Percentiles rank a stretch among this genome's conserved stretches.
Evolutionary conservation across 2,329 filamentous ascomycete genomes (phyloP).

Genomic region (Phymatotrichopsis omnivora): DNA sequence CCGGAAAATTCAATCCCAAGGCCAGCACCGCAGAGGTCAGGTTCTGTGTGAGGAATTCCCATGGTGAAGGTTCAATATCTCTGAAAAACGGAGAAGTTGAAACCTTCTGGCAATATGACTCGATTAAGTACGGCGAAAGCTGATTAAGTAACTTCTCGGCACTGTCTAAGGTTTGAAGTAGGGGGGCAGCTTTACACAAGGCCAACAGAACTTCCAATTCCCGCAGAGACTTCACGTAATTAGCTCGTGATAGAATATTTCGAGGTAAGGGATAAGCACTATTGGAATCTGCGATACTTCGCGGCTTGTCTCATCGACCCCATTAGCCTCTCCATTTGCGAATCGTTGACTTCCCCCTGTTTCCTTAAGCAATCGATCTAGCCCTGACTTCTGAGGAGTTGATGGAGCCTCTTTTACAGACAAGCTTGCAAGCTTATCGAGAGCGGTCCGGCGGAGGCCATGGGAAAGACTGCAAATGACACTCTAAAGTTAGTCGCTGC

Average conservation of each 20-base stretch:
- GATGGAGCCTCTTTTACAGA: constrained; percentile 17
- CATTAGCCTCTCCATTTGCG: constrained; percentile 17
- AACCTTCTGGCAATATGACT: constrained; percentile 71
- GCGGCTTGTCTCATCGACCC: constrained; percentile 9
- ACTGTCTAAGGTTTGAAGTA: constrained; percentile 58
- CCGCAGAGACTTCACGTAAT: constrained; percentile 55
- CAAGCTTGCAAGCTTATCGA: constrained; percentile 19
- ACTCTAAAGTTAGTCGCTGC: too few relatives aligned
- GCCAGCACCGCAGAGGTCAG: constrained; percentile 73
- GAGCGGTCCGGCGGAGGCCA: constrained; percentile 22
- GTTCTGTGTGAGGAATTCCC: constrained; percentile 70
- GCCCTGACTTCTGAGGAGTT: constrained; percentile 9
- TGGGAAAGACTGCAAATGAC: constrained; percentile 13
- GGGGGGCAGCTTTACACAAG: constrained; percentile 78
- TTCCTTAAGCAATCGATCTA: constrained; percentile 19
- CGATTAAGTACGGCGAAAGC: constrained; percentile 72
- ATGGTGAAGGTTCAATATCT: constrained; percentile 75
- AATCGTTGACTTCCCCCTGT: neutral
- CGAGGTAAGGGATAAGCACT: constrained; percentile 10
- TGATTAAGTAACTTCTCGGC: constrained; percentile 71
- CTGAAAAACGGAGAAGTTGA: constrained; percentile 71
- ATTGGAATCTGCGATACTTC: constrained; percentile 23
- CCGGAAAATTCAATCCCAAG: constrained; percentile 61
- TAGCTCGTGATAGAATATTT: neutral
- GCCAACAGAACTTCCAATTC: constrained; percentile 89